Base-by-base conservation (phyloP, 495 filamentous ascomycete genomes). In the Penicillium psychrofluorescens region DNA sequence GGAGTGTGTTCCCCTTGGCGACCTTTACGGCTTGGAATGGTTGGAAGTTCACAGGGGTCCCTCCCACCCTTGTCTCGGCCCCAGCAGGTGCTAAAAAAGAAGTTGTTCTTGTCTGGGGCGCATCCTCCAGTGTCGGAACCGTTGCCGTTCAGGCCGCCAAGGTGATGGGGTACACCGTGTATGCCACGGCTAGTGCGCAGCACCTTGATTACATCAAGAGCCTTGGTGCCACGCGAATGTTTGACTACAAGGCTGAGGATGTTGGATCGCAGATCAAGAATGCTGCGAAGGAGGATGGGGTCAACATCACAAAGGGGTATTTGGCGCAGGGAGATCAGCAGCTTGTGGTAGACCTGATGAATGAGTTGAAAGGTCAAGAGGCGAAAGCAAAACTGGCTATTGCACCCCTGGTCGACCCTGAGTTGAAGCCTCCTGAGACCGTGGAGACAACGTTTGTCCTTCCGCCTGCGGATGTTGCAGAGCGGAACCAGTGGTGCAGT, bases 61-160 rank as follows among this genome's bases (percentile, higher is more conserved):
- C 65, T 9, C 55, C 54, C 8, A 46, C 60, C 15, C 54, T 55
- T 35, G 45, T 45, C 29, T 61, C 58, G 38, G 53, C 56, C 1
- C 43, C 58, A 4, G 35, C 40, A 38, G 54, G 62, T 7, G 22
- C 22, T 22, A 22, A 22, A 22, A 62, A 56, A 36, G 47, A 63
- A 32, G 67, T 53, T 32, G 62, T 71, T 11, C 45, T 76, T 27
- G 46, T 77, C 38, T 78, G 74, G 75, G 76, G 75, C 3, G 76
- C 56, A 5, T 54, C 70, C 31, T 69, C 64, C 36, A 74, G 64
- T 41, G 56, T 76, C 5, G 71, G 73, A 0, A 61, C 49, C 8
- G 45, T 58, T 15, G 55, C 62, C 2, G 50, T 79, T 8, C 75
- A 78, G 43, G 36, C 55, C 4, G 73, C 71, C 1, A 62, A 53